Evolutionary conservation across 2,329 filamentous ascomycete species (phyloP), one percentile per base, ranked within the genome.

Genomic region (Diplodia seriata): DNA sequence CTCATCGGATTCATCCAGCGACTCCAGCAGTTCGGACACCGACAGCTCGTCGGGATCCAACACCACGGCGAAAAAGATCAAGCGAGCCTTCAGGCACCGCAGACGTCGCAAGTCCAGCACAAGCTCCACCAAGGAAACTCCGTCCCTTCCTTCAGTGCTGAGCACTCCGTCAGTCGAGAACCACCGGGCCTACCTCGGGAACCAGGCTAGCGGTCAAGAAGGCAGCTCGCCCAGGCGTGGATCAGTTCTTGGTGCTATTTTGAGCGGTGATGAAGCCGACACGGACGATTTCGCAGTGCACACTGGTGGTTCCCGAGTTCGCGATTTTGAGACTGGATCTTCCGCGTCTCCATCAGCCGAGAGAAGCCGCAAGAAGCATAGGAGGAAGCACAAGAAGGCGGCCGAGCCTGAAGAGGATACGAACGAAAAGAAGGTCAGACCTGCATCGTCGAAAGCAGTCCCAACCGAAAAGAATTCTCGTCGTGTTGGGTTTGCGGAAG

Each of bases 51-150:
- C 85, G 3, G 86, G 85, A 40, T 92, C 90, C 1, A 87, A 88
- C 70, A 93, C 90, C 1, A 91, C 92, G 15, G 88, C 90, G 2
- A 91, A 90, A 75, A 88, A 88, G 67, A 87, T 96, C 77, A 92
- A 89, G 78, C 86, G 90, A 72, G 91, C 90, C 29, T 89, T 97
- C 73, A 90, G 89, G 69, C 84, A 86, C 56, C 85, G 89, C 65
- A 87, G 87, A 74, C 89, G 87, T 71, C 89, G 91, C 78, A 96
- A 94, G 83, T 94, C 91, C 0, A 94, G 90, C 72, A 83, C 86
- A 40, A 88, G 88, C 73, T 93, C 89, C 29, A 86, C 89, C 29
- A 86, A 87, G 69, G 90, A 92, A 15, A 87, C 84, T 2, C 77
- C 77, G 18, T 82, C 81, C 2, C 73, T 78, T 4, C 78, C 80